Conservation (phyloP, 805 yeast species). For the Metschnikowia drakensbergensis region DNA sequence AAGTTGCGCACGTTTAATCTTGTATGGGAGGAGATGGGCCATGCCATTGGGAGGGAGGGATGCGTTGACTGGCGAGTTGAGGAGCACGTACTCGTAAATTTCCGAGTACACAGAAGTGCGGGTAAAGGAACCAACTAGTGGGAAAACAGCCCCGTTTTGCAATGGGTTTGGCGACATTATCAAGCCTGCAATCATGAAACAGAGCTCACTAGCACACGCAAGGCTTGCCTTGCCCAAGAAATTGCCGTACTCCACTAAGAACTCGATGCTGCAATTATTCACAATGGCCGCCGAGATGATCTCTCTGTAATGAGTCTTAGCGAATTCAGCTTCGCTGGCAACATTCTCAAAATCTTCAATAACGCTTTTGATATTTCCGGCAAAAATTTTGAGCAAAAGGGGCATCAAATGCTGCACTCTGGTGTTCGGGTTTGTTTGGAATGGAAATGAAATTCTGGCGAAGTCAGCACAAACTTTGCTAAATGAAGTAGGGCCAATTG, state of each 20-base stretch:
- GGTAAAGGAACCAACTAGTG: constrained; percentile 36
- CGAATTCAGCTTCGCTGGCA: constrained; percentile 45
- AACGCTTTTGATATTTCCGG: constrained; percentile 56
- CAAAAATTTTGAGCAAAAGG: constrained; percentile 55
- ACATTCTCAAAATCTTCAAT: constrained; percentile 46
- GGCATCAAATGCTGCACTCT: constrained; percentile 47
- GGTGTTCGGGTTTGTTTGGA: constrained; percentile 35
- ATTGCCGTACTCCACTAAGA: constrained; percentile 49
- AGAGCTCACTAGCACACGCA: constrained; percentile 41
- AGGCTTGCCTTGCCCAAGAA: constrained; percentile 33
- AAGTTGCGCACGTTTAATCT: constrained; percentile 62
- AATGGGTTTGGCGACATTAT: constrained; percentile 33
- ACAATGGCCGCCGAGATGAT: constrained; percentile 38
- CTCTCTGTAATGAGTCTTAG: constrained; percentile 49
- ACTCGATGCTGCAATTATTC: constrained; percentile 35
- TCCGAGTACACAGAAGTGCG: constrained; percentile 52
- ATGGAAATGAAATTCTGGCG: constrained; percentile 43
- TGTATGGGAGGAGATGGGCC: constrained; percentile 56
- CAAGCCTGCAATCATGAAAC: constrained; percentile 45
- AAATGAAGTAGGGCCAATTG: constrained; percentile 62
- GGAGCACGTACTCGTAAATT: constrained; percentile 56
- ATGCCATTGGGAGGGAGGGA: constrained; percentile 36
- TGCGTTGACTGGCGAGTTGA: constrained; percentile 19
- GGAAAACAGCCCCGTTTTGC: constrained; percentile 32
- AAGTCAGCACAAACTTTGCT: constrained; percentile 55